Percentiles rank a stretch among this genome's conserved stretches.
phyloP scores from a whole-genome alignment of 495 filamentous ascomycete genomes.

The Xylaria bambusicola region DNA sequence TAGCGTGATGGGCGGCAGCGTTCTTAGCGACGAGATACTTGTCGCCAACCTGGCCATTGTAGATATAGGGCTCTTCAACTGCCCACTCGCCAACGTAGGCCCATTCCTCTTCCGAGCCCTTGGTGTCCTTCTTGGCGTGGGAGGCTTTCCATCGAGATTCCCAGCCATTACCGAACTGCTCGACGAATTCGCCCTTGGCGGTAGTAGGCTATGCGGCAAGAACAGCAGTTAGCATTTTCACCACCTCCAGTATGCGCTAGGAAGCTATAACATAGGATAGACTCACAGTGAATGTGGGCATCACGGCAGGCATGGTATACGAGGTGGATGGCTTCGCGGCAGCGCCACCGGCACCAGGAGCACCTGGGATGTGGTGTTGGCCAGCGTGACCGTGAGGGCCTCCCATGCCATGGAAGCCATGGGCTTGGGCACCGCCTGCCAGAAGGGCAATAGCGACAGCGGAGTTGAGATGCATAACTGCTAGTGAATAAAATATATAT shows the following conservation, averaged over 20 bases:
- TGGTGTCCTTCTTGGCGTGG: conserved; percentile 88
- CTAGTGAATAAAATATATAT: not conserved
- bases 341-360: conserved; percentile 53
- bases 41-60: conserved; percentile 94
- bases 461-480: conserved; percentile 73
- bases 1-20: conserved; percentile 94
- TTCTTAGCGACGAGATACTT: conserved; percentile 98
- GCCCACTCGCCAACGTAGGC: conserved; percentile 96
- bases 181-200: conserved; percentile 91
- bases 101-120: conserved; percentile 83
- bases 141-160: conserved; percentile 88
- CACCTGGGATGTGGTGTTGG: conserved; percentile 50
- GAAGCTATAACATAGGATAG: not conserved
- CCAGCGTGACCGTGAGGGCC: conserved; percentile 38
- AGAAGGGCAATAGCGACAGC: conserved; percentile 72
- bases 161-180: conserved; percentile 98
- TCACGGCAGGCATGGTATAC: conserved; percentile 41
- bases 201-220: conserved; percentile 66
- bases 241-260: not conserved
- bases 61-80: conserved; percentile 90
- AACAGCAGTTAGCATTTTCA: conserved; percentile 32
- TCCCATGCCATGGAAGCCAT: conserved; percentile 63
- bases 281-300: conserved; percentile 89
- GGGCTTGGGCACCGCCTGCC: conserved; percentile 67
- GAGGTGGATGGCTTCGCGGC: not conserved